Percentiles rank a stretch among this genome's conserved stretches.
Evolutionary conservation across 495 filamentous ascomycete species (phyloP).

Genomic region (Aspergillus biplanus): DNA sequence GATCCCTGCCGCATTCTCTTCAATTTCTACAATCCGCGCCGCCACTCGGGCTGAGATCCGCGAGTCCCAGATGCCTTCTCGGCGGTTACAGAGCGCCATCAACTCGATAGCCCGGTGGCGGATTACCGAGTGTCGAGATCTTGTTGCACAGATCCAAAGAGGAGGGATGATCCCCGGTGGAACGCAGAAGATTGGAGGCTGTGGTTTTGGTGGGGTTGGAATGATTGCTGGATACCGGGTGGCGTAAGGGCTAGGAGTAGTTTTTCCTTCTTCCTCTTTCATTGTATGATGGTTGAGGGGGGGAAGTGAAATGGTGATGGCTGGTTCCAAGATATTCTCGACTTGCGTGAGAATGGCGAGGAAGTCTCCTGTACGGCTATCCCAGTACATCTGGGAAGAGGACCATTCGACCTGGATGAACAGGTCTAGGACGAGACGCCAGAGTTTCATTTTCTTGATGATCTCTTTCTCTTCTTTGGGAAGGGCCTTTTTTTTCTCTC

Average conservation of each 20-base stretch:
- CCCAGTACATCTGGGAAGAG: not conserved
- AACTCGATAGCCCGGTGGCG: conserved; percentile 10
- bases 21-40: not conserved
- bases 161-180: conserved; percentile 16
- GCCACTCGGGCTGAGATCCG: conserved; percentile 1
- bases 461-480: not conserved
- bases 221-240: not conserved
- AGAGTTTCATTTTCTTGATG: not conserved
- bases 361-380: not conserved
- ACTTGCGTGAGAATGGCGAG: conserved; percentile 1
- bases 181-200: conserved; percentile 5
- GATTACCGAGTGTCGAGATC: conserved; percentile 11
- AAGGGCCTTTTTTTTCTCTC: not conserved
- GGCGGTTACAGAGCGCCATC: conserved; percentile 13
- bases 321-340: not conserved
- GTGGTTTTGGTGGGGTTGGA: not conserved
- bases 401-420: conserved; percentile 2
- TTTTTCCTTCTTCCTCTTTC: not conserved
- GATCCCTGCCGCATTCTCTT: not conserved
- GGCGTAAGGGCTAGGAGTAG: not conserved
- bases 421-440: conserved; percentile 1
- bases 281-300: not conserved
- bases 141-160: conserved; percentile 8
- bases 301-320: not conserved
- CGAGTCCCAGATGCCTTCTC: conserved; percentile 19